These are phyloP conservation scores for Spergularia marina DNA, from an alignment of 148 eudicot species.

Conservation along the genomic window DNA sequence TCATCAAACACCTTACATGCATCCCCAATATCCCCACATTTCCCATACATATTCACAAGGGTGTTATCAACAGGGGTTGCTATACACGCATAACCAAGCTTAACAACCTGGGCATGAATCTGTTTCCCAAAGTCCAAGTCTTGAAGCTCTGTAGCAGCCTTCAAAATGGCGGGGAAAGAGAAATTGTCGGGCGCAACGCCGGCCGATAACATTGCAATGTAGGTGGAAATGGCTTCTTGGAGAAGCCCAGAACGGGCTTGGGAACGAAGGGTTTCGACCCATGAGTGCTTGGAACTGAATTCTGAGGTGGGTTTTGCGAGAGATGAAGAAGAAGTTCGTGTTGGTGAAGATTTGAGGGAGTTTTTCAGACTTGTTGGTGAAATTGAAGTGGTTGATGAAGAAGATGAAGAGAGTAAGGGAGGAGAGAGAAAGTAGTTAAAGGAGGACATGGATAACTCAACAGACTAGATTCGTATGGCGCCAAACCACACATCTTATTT, in stretches of 20 bases:
- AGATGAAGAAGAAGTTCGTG: conserved; percentile 10
- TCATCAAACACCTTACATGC: conserved; percentile 62
- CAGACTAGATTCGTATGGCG: not conserved
- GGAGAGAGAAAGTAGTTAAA: conserved; percentile 13
- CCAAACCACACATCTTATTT: not conserved
- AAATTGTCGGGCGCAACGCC: conserved; percentile 55
- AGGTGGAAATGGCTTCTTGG: conserved; percentile 58
- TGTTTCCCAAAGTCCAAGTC: conserved; percentile 56
- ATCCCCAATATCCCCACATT: conserved; percentile 52
- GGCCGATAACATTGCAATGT: conserved; percentile 48
- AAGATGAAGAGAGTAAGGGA: not conserved
- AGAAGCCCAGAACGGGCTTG: conserved; percentile 51
- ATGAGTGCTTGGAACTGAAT: conserved; percentile 39
- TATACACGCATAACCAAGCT: conserved; percentile 46
- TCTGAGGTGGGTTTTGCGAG: conserved; percentile 33
- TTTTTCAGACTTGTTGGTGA: not conserved
- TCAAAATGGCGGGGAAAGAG: conserved; percentile 63
- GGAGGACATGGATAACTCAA: conserved; percentile 23
- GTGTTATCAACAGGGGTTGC: conserved; percentile 65
- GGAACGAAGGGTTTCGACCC: conserved; percentile 63
- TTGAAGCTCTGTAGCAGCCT: conserved; percentile 50
- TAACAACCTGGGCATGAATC: conserved; percentile 55
- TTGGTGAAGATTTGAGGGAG: not conserved
- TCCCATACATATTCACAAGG: conserved; percentile 63
- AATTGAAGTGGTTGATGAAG: not conserved